phyloP scores from a whole-genome alignment of 441 rosid genomes.

The Omphalea diandra region DNA sequence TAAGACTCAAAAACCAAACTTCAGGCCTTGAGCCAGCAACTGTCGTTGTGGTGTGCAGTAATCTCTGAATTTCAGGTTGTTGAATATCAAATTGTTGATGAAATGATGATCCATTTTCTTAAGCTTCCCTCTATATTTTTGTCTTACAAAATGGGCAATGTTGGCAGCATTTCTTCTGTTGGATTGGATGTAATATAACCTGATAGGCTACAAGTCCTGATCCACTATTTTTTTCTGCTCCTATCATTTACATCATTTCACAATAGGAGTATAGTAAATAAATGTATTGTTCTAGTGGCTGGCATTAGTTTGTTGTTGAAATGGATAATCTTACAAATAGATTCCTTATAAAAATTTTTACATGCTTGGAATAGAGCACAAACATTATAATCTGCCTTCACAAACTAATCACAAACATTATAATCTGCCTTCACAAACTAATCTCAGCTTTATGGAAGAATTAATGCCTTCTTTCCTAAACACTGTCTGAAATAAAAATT shows the following conservation, averaged over 20 bases:
- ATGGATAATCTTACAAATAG: neutral
- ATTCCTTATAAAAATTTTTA: neutral
- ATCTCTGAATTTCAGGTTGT: neutral
- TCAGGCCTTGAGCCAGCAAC: neutral
- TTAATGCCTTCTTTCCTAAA: neutral
- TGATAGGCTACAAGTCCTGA: neutral
- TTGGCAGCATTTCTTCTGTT: neutral
- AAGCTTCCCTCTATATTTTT: neutral
- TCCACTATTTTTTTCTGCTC: neutral
- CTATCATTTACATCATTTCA: neutral
- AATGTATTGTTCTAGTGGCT: neutral
- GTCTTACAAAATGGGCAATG: neutral
- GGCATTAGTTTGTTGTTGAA: neutral
- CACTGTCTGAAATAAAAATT: neutral
- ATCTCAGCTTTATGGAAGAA: neutral
- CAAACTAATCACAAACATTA: neutral
- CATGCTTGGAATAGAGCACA: neutral
- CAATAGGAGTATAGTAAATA: neutral
- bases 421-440: neutral
- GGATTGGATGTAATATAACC: neutral
- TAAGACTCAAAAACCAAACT: neutral
- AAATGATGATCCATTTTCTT: too few species aligned
- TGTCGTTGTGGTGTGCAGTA: neutral
- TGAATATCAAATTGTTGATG: too few species aligned
- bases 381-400: neutral